A percentile compares a stretch with the other conserved stretches of the same genome.
These are phyloP conservation scores for Lactarius vividus DNA, from an alignment of 768 basidiomycete genomes.

Conservation along the genomic window DNA sequence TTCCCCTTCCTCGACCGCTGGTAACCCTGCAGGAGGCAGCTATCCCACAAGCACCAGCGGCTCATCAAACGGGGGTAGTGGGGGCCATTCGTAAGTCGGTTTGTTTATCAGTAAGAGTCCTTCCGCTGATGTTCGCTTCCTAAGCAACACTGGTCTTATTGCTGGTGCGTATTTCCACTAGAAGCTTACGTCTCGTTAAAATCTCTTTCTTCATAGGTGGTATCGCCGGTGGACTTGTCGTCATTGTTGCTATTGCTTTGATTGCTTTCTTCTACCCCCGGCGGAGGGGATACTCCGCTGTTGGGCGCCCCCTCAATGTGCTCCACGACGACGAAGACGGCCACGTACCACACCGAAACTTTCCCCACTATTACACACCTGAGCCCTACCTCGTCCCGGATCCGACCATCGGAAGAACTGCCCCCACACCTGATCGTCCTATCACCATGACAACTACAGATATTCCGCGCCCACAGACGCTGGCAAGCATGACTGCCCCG, in stretches of 20 bases:
- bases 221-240: slow-evolving; percentile 54
- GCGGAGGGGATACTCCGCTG: slow-evolving; percentile 42
- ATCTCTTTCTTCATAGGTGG: slow-evolving; percentile 49
- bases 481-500: slow-evolving; percentile 32
- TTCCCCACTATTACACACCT: slow-evolving; percentile 70
- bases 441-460: slow-evolving; percentile 15
- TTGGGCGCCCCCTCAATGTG: slow-evolving; percentile 59
- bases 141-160: slow-evolving; percentile 20
- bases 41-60: slow-evolving; percentile 58
- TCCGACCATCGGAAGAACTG: slow-evolving; percentile 45
- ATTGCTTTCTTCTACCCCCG: slow-evolving; percentile 49
- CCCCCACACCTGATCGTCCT: slow-evolving; percentile 30
- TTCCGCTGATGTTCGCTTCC: not conserved
- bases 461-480: slow-evolving; percentile 26
- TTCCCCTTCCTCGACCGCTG: slow-evolving; percentile 78
- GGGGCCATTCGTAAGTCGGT: slow-evolving; percentile 25
- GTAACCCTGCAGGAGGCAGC: slow-evolving; percentile 68
- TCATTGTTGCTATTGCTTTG: slow-evolving; percentile 41
- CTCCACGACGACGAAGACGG: slow-evolving; percentile 51
- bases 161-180: slow-evolving; percentile 14
- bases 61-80: slow-evolving; percentile 29
- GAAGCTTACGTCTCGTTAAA: not conserved
- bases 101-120: not conserved
- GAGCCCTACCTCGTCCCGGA: slow-evolving; percentile 74
- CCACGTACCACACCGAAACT: slow-evolving; percentile 48